Conservation (phyloP, 1,284 basidiomycete species). For the Irpex sp. region DNA sequence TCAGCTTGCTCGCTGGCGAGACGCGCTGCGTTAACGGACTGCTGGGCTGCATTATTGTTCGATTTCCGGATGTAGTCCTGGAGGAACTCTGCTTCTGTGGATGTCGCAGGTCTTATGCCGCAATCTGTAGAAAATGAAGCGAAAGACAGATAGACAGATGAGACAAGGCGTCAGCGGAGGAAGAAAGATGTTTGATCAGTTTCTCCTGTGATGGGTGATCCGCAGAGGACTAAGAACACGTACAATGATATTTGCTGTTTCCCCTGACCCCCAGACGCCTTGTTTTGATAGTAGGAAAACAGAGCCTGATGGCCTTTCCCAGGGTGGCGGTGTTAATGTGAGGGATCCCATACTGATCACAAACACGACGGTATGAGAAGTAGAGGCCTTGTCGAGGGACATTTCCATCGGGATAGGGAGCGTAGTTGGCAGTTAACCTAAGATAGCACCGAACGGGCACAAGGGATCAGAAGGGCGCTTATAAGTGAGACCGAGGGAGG, state of each 20-base stretch:
- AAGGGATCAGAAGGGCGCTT: conserved; percentile 4
- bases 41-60: conserved; percentile 76
- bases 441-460: conserved; percentile 4
- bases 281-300: conserved; percentile 93
- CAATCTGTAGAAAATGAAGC: conserved; percentile 55
- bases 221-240: conserved; percentile 29
- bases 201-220: conserved; percentile 25
- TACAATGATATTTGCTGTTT: conserved; percentile 91
- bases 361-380: conserved; percentile 87
- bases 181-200: conserved; percentile 26
- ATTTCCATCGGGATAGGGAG: conserved; percentile 87
- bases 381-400: conserved; percentile 86
- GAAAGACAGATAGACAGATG: conserved; percentile 17
- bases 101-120: conserved; percentile 83
- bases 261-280: conserved; percentile 86
- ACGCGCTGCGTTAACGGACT: conserved; percentile 66
- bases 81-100: conserved; percentile 84
- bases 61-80: conserved; percentile 88
- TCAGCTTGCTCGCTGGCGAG: conserved; percentile 62
- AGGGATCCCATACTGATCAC: conserved; percentile 85
- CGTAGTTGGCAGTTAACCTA: conserved; percentile 85
- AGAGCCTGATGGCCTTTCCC: conserved; percentile 89
- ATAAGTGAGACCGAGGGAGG: conserved; percentile 7
- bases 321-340: conserved; percentile 93
- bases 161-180: neutral